These are phyloP conservation scores for Trichoderma reesei DNA, from an alignment of 495 filamentous ascomycete species.

Conservation along the genomic window DNA sequence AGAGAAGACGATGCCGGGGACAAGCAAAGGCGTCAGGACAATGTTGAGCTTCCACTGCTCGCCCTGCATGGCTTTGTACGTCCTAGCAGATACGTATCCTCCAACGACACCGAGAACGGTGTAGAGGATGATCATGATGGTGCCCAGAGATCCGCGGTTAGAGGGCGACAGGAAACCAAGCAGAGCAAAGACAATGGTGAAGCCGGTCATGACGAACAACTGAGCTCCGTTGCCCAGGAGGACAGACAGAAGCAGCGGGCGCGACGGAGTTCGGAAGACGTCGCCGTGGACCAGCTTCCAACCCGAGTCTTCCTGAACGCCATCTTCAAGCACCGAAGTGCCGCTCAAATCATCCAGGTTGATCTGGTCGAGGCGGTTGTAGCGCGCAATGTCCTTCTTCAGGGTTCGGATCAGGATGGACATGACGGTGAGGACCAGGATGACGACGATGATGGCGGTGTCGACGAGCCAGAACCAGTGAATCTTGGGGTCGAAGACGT, in stretches of 20 bases:
- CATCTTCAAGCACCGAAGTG: slow-evolving; percentile 72
- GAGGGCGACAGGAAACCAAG: slow-evolving; percentile 91
- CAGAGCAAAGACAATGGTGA: slow-evolving; percentile 87
- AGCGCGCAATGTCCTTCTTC: slow-evolving; percentile 87
- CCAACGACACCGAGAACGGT: slow-evolving; percentile 88
- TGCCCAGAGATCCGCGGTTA: slow-evolving; percentile 86
- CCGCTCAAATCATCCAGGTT: slow-evolving; percentile 75
- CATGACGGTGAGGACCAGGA: slow-evolving; percentile 81
- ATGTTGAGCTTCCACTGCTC: slow-evolving; percentile 94
- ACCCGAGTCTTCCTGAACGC: slow-evolving; percentile 92
- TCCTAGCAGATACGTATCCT: slow-evolving; percentile 78
- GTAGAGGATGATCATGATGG: slow-evolving; percentile 84
- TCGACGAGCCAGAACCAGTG: slow-evolving; percentile 98
- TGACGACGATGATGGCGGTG: slow-evolving; percentile 84
- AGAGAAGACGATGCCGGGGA: slow-evolving; percentile 79
- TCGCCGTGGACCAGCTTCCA: slow-evolving; percentile 99
- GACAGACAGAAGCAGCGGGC: slow-evolving; percentile 74
- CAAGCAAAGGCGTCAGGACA: slow-evolving; percentile 69
- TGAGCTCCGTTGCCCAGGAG: slow-evolving; percentile 91
- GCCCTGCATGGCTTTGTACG: slow-evolving; percentile 87
- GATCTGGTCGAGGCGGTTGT: slow-evolving; percentile 84
- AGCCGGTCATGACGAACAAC: slow-evolving; percentile 93
- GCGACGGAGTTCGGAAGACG: slow-evolving; percentile 81
- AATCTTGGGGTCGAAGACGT: slow-evolving; percentile 91
- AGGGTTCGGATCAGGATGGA: slow-evolving; percentile 81